phyloP scores from a whole-genome alignment of 805 yeast species.

The Ogataea pini region DNA sequence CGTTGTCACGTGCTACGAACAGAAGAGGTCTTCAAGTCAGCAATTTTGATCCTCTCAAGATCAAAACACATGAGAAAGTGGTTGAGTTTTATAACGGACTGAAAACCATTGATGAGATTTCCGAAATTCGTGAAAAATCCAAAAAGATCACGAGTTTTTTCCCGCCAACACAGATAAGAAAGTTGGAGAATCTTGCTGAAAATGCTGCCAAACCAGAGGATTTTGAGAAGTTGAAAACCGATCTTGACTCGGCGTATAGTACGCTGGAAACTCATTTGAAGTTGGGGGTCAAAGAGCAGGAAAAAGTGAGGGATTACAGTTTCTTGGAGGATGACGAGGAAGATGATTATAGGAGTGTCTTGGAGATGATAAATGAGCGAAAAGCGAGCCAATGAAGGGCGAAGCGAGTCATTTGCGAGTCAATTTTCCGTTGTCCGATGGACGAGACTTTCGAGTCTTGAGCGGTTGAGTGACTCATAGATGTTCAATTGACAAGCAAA shows the following conservation, averaged over 20 bases:
- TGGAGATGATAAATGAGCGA: neutral
- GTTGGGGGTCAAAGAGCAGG: neutral
- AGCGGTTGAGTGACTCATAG: too few species aligned
- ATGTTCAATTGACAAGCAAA: too few species aligned
- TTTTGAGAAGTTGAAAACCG: conserved; percentile 8
- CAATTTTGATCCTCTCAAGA: conserved; percentile 64
- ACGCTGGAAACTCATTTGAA: neutral
- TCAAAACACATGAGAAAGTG: conserved; percentile 72
- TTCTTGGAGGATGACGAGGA: conserved; percentile 8
- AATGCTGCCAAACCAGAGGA: conserved; percentile 18
- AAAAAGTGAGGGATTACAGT: neutral
- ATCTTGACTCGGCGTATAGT: neutral
- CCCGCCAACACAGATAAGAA: conserved; percentile 11
- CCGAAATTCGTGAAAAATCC: neutral
- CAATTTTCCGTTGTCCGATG: too few species aligned
- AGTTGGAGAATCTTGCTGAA: conserved; percentile 14
- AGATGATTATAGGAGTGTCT: neutral
- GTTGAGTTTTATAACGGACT: conserved; percentile 62
- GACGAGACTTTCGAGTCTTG: too few species aligned
- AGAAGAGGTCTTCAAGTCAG: conserved; percentile 80
- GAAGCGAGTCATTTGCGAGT: neutral
- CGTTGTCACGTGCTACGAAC: conserved; percentile 79
- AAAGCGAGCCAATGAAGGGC: neutral
- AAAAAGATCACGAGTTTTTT: conserved; percentile 1
- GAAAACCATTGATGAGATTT: conserved; percentile 37